phyloP scores from a whole-genome alignment of 1,139 yeast species.

The Sugiyamaella pinicola region DNA sequence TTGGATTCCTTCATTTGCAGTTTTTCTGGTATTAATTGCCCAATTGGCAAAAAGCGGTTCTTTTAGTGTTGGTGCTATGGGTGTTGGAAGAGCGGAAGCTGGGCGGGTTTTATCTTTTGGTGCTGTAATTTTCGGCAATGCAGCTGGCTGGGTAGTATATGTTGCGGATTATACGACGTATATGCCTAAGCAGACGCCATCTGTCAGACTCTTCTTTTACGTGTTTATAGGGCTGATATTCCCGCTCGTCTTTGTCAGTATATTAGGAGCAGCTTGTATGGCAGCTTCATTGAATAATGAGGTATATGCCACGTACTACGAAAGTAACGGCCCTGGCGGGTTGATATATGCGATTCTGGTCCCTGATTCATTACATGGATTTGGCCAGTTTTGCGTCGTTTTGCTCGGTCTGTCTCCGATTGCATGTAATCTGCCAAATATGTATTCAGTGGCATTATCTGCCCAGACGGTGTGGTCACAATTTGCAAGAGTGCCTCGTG shows the following conservation, averaged over 20 bases:
- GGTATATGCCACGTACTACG: slow-evolving; percentile 55
- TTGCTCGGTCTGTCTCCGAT: slow-evolving; percentile 79
- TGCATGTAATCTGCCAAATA: slow-evolving; percentile 87
- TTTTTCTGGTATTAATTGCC: slow-evolving; percentile 75
- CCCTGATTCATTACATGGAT: slow-evolving; percentile 76
- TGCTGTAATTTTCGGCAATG: slow-evolving; percentile 82
- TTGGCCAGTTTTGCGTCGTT: slow-evolving; percentile 88
- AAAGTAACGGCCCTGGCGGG: slow-evolving; percentile 72
- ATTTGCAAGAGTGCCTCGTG: slow-evolving; percentile 69
- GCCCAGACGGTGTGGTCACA: slow-evolving; percentile 66
- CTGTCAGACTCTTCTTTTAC: slow-evolving; percentile 60
- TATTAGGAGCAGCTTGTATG: slow-evolving; percentile 85
- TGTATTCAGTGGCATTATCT: slow-evolving; percentile 82
- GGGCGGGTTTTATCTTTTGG: slow-evolving; percentile 83
- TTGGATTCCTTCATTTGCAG: slow-evolving; percentile 79
- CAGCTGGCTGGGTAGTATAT: slow-evolving; percentile 93
- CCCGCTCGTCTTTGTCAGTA: slow-evolving; percentile 73
- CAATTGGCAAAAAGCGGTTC: slow-evolving; percentile 67
- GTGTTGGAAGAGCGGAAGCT: slow-evolving; percentile 53
- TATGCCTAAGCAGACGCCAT: slow-evolving; percentile 65
- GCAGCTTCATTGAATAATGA: slow-evolving; percentile 55
- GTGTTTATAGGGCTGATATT: slow-evolving; percentile 63
- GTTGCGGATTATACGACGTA: slow-evolving; percentile 92
- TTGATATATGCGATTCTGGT: slow-evolving; percentile 75
- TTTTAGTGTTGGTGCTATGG: slow-evolving; percentile 53